Conservation (phyloP, 805 yeast genomes). For the Ascoidea rubescens region DNA sequence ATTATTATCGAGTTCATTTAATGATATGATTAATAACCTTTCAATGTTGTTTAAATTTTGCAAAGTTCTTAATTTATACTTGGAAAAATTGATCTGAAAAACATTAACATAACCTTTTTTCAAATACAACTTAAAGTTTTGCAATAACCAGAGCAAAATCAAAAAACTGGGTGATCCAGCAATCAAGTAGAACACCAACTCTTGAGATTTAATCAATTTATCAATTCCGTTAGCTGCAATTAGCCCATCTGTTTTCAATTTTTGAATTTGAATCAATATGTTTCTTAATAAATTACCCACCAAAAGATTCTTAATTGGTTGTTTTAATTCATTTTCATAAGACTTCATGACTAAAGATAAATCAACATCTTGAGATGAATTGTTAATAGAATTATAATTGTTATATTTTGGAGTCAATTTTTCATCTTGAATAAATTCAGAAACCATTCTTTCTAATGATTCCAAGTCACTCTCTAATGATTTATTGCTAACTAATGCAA, state of each 20-base stretch:
- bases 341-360: slow-evolving; percentile 64
- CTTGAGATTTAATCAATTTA: slow-evolving; percentile 77
- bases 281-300: slow-evolving; percentile 65
- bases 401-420: slow-evolving; percentile 1
- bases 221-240: slow-evolving; percentile 86
- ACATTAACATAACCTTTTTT: slow-evolving; percentile 23
- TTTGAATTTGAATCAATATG: slow-evolving; percentile 82
- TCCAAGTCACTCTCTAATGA: slow-evolving; percentile 67
- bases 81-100: slow-evolving; percentile 17
- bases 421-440: slow-evolving; percentile 43
- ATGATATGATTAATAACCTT: slow-evolving; percentile 27
- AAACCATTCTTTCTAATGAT: slow-evolving; percentile 79
- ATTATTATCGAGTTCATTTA: slow-evolving; percentile 1
- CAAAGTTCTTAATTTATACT: slow-evolving; percentile 22
- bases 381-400: slow-evolving; percentile 5
- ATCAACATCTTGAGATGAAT: slow-evolving; percentile 22
- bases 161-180: slow-evolving; percentile 75
- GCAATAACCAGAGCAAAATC: slow-evolving; percentile 33
- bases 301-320: slow-evolving; percentile 51
- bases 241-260: slow-evolving; percentile 90
- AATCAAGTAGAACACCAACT: slow-evolving; percentile 82
- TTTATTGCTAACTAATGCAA: slow-evolving; percentile 68
- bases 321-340: slow-evolving; percentile 63
- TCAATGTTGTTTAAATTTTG: slow-evolving; percentile 44
- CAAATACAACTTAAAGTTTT: slow-evolving; percentile 17